A percentile compares a stretch with the other conserved stretches of the same genome.
phyloP scores from a whole-genome alignment of 2,329 filamentous ascomycete genomes.

The Penicillium crustosum region DNA sequence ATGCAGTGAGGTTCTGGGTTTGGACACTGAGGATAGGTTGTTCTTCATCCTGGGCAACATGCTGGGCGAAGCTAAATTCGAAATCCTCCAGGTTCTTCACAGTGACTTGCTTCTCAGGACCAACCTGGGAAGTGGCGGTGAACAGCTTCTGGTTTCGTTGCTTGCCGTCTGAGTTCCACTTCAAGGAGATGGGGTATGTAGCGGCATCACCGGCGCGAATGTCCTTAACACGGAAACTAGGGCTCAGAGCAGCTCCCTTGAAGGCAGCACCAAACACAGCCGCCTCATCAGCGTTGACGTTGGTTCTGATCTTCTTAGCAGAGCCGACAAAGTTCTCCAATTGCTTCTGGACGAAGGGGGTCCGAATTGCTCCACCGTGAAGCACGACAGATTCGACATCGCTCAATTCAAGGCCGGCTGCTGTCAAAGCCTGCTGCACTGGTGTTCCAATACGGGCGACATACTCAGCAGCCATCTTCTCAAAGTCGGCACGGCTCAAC shows the following conservation, averaged over 20 bases:
- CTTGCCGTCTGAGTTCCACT: slow-evolving; percentile 72
- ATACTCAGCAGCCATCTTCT: slow-evolving; percentile 70
- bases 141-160: slow-evolving; percentile 79
- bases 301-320: slow-evolving; percentile 78
- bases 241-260: slow-evolving; percentile 86
- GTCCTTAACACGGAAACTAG: slow-evolving; percentile 96
- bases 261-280: slow-evolving; percentile 96
- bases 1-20: slow-evolving; percentile 82
- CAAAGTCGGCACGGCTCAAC: slow-evolving; percentile 75
- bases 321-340: slow-evolving; percentile 74
- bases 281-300: slow-evolving; percentile 95
- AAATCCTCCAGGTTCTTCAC: slow-evolving; percentile 84
- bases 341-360: slow-evolving; percentile 88
- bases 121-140: slow-evolving; percentile 71
- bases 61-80: slow-evolving; percentile 74
- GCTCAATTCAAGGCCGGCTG: slow-evolving; percentile 68
- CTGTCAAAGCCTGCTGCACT: slow-evolving; percentile 71
- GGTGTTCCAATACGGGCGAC: slow-evolving; percentile 67
- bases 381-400: slow-evolving; percentile 90
- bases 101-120: slow-evolving; percentile 77
- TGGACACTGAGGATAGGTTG: slow-evolving; percentile 65
- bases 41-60: slow-evolving; percentile 45
- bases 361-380: slow-evolving; percentile 84
- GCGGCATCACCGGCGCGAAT: slow-evolving; percentile 79
- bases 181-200: slow-evolving; percentile 71